Conservation (phyloP, 306 rosid genomes). For the Calophaca sinica region DNA sequence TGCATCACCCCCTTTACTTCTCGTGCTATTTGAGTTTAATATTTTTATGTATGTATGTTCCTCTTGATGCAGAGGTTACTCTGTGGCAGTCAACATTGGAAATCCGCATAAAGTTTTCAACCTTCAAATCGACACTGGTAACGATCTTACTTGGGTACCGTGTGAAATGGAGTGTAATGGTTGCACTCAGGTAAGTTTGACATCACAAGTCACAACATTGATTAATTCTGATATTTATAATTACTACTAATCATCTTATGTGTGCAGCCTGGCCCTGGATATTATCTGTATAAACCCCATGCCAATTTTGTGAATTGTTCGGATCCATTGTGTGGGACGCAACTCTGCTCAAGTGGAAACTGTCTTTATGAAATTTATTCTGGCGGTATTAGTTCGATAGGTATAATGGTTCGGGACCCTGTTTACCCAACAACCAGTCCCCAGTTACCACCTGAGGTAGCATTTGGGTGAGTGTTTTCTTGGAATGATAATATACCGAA, state of each 20-base stretch:
- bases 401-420: slow-evolving; percentile 64
- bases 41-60: slow-evolving; percentile 16
- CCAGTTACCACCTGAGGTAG: slow-evolving; percentile 53
- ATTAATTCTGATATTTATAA: too few species aligned
- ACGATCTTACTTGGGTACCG: slow-evolving; percentile 91
- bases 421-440: slow-evolving; percentile 48
- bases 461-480: slow-evolving; percentile 83
- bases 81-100: slow-evolving; percentile 60
- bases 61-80: slow-evolving; percentile 57
- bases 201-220: background rate
- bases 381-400: slow-evolving; percentile 73
- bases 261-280: slow-evolving; percentile 69
- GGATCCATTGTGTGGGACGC: slow-evolving; percentile 73
- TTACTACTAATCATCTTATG: background rate
- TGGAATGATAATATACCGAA: too few species aligned
- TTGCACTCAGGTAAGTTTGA: slow-evolving; percentile 63
- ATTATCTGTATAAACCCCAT: slow-evolving; percentile 61
- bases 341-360: too few species aligned
- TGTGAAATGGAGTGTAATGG: slow-evolving; percentile 83
- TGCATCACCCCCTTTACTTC: background rate
- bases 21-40: background rate
- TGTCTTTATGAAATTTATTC: too few species aligned
- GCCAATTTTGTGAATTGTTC: slow-evolving; percentile 51
- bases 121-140: slow-evolving; percentile 86
- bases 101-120: too few species aligned